These are phyloP conservation scores for Vigna angularis DNA, from an alignment of 306 rosid species.

Conservation along the genomic window DNA sequence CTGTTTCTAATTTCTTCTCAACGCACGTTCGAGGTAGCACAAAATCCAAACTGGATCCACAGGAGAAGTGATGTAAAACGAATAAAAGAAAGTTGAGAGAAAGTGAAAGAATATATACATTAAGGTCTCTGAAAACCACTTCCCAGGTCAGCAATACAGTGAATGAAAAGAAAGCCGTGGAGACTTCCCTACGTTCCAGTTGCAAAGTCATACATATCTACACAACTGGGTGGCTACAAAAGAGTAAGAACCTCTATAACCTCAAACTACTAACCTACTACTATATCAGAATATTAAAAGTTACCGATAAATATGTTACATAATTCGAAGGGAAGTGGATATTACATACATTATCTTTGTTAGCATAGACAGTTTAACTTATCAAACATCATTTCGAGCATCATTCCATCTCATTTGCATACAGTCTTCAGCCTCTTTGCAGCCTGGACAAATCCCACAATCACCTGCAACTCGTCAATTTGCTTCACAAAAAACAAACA, in stretches of 20 bases:
- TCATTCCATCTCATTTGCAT: constrained; percentile 73
- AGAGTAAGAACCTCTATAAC: constrained; percentile 68
- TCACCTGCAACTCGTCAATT: constrained; percentile 98
- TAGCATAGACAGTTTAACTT: constrained; percentile 62
- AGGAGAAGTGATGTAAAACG: not conserved
- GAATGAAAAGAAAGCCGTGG: constrained; percentile 54
- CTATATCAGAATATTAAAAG: constrained; percentile 50
- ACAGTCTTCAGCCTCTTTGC: constrained; percentile 90
- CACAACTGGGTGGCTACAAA: constrained; percentile 64
- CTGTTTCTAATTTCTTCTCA: too few species aligned
- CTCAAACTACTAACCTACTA: constrained; percentile 49
- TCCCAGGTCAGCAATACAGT: constrained; percentile 71
- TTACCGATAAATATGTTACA: constrained; percentile 68
- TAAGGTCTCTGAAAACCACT: constrained; percentile 53
- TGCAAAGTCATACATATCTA: constrained; percentile 65
- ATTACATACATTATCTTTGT: constrained; percentile 60
- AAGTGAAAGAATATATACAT: constrained; percentile 56
- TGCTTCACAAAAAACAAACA: constrained; percentile 60
- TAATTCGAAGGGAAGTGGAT: constrained; percentile 58
- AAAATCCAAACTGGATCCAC: too few species aligned
- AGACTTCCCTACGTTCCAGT: constrained; percentile 58
- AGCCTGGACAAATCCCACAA: constrained; percentile 90
- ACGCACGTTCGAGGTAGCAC: too few species aligned
- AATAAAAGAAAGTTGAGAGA: constrained; percentile 10
- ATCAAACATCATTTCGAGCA: constrained; percentile 26